Evolutionary conservation across 768 basidiomycete genomes (phyloP).

Genomic region (Fomitopsis serialis): DNA sequence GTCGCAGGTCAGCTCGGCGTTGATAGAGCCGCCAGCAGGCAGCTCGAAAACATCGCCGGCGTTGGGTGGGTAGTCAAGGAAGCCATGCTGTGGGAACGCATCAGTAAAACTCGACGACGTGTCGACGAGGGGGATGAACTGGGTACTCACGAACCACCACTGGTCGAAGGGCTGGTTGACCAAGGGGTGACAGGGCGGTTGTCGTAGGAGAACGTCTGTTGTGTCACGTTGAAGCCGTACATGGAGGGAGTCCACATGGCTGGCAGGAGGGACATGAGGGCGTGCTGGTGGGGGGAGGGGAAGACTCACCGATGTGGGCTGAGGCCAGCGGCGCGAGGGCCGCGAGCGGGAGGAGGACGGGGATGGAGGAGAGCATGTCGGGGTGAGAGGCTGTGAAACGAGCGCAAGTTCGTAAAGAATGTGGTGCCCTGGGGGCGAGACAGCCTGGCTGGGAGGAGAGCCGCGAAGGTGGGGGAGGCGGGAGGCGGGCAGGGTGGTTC

Average conservation of each 20-base stretch:
- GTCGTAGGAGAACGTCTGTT: conserved; percentile 25
- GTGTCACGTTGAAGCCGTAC: conserved; percentile 35
- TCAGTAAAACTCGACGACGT: background rate
- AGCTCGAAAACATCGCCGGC: conserved; percentile 51
- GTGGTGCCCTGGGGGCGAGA: conserved; percentile 10
- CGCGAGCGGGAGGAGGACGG: conserved; percentile 10
- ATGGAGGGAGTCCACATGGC: conserved; percentile 29
- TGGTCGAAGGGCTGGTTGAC: conserved; percentile 24
- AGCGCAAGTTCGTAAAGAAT: conserved; percentile 12
- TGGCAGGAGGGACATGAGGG: conserved; percentile 3
- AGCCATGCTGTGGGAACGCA: conserved; percentile 32
- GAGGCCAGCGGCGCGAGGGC: conserved; percentile 11
- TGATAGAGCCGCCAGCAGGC: conserved; percentile 49
- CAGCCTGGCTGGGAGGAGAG: background rate
- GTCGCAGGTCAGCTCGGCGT: conserved; percentile 50
- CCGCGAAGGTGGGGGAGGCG: background rate
- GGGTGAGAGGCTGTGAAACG: conserved; percentile 5
- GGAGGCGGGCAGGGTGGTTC: background rate
- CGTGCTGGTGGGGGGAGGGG: background rate
- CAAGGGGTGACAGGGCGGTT: conserved; percentile 32
- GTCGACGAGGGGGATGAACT: background rate
- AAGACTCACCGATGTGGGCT: conserved; percentile 14
- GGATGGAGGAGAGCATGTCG: conserved; percentile 12
- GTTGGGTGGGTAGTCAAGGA: conserved; percentile 54
- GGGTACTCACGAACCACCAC: conserved; percentile 33